Base-by-base conservation (phyloP, 2,329 filamentous ascomycete species). In the Phyllosticta citrichinensis region DNA sequence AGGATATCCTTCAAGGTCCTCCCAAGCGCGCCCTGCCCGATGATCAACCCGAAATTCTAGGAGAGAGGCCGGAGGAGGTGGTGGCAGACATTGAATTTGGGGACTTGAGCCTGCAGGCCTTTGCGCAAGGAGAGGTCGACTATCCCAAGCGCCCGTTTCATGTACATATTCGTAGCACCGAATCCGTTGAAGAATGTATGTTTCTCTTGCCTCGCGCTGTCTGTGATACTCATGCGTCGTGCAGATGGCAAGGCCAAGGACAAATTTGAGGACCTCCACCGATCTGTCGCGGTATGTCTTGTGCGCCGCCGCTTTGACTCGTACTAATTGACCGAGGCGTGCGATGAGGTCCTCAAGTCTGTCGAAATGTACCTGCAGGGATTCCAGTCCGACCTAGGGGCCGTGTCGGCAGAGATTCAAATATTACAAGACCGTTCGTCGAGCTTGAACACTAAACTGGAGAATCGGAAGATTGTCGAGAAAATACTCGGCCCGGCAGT, bases 341-440 rank as follows among this genome's bases (percentile, higher is more conserved):
- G 93, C 76, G 94, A 99, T 74, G 88, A 96, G 71, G 90, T 97
- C 57, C 82, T 97, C 54, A 89, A 87, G 73, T 96, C 92, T 0
- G 94, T 99, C 60, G 93, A 99, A 76, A 86, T 84, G 33, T 97
- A 97, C 71, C 80, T 99, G 58, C 89, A 89, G 47, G 93, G 87
- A 72, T 99, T 99, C 71, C 91, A 95, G 71, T 89, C 91, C 63
- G 95, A 99, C 73, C 83, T 99, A 11, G 93, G 91, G 9, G 84
- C 86, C 14, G 94, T 99, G 12, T 97, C 94, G 1, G 87, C 91
- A 6, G 94, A 99, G 71, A 99, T 99, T 57, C 94, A 99, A 75
- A 91, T 87, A 2, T 77, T 99, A 51, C 94, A 99, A 75, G 86
- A 87, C 57, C 85, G 94, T 55, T 99, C 94, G 0, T 83, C 87